Percentiles rank a stretch among this genome's conserved stretches.
phyloP scores from a whole-genome alignment of 306 rosid genomes.

The Ammopiptanthus mongolicus region DNA sequence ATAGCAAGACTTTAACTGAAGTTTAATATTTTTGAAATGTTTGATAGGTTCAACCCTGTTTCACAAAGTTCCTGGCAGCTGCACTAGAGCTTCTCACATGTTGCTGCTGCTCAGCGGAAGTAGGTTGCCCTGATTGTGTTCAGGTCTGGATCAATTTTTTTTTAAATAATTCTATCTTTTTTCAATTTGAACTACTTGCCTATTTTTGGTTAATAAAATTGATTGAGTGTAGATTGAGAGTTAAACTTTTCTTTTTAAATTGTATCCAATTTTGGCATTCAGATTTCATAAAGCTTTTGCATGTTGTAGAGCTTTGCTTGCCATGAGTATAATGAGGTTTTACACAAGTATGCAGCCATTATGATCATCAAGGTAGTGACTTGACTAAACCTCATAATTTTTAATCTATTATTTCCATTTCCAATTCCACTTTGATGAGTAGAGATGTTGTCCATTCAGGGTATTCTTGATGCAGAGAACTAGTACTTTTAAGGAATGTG shows the following conservation, averaged over 20 bases:
- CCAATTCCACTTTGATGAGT: constrained; percentile 22
- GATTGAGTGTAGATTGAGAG: neutral
- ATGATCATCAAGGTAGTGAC: constrained; percentile 65
- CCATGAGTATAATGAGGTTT: constrained; percentile 68
- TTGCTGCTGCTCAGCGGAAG: constrained; percentile 55
- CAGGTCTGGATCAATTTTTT: constrained; percentile 48
- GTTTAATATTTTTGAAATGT: constrained; percentile 2
- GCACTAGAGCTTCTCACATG: constrained; percentile 79
- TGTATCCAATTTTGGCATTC: neutral
- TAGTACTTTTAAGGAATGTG: neutral
- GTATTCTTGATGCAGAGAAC: constrained; percentile 68
- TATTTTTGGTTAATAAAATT: neutral
- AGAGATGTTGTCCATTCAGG: constrained; percentile 41
- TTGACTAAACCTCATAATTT: constrained; percentile 17
- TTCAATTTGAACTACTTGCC: neutral
- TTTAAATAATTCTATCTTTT: neutral
- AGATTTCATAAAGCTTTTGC: constrained; percentile 8
- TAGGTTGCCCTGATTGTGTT: constrained; percentile 83
- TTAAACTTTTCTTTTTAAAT: neutral
- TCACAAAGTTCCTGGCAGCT: constrained; percentile 59
- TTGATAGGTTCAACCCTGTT: constrained; percentile 67
- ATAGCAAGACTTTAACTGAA: neutral
- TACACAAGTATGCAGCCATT: constrained; percentile 85
- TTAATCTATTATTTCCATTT: constrained; percentile 1
- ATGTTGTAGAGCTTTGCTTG: constrained; percentile 69